A percentile compares a stretch with the other conserved stretches of the same genome.
phyloP scores from a whole-genome alignment of 495 filamentous ascomycete species.

The Tuber magnatum region DNA sequence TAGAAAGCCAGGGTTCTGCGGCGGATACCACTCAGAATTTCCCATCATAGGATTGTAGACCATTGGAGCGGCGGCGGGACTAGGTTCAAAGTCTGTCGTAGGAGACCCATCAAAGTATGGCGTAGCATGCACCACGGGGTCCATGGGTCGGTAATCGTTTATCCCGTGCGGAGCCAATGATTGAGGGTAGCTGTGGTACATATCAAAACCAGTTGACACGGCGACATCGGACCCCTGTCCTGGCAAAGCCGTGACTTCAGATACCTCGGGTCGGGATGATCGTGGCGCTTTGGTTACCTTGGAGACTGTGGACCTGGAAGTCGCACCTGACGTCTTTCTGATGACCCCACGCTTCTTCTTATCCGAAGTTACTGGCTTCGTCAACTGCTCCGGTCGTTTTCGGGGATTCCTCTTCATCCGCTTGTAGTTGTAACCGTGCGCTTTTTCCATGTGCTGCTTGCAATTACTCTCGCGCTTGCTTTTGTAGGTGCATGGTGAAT shows the following conservation, averaged over 20 bases:
- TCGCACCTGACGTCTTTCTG: background rate
- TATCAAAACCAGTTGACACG: background rate
- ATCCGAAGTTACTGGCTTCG: slow-evolving; percentile 29
- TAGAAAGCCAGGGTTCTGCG: slow-evolving; percentile 2
- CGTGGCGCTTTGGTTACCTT: background rate
- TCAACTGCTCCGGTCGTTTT: slow-evolving; percentile 47
- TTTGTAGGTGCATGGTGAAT: slow-evolving; percentile 77
- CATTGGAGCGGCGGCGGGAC: background rate
- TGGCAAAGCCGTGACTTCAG: background rate
- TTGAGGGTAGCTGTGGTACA: slow-evolving; percentile 8
- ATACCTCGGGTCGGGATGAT: background rate
- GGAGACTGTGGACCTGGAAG: background rate
- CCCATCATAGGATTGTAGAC: slow-evolving; percentile 11
- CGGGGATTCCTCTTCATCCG: slow-evolving; percentile 85
- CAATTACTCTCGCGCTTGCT: slow-evolving; percentile 96
- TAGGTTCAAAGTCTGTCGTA: slow-evolving; percentile 15
- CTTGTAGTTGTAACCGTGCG: slow-evolving; percentile 81
- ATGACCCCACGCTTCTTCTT: slow-evolving; percentile 14
- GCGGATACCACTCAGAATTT: background rate
- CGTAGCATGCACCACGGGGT: slow-evolving; percentile 8
- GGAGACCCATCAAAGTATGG: slow-evolving; percentile 7
- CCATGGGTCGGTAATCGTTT: slow-evolving; percentile 7
- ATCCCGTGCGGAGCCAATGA: background rate
- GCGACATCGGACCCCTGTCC: background rate
- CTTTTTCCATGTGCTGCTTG: slow-evolving; percentile 99